Percentiles rank a stretch among this genome's conserved stretches.
Evolutionary conservation across 2,329 filamentous ascomycete species (phyloP).

Genomic region (Colletotrichum camelliae): DNA sequence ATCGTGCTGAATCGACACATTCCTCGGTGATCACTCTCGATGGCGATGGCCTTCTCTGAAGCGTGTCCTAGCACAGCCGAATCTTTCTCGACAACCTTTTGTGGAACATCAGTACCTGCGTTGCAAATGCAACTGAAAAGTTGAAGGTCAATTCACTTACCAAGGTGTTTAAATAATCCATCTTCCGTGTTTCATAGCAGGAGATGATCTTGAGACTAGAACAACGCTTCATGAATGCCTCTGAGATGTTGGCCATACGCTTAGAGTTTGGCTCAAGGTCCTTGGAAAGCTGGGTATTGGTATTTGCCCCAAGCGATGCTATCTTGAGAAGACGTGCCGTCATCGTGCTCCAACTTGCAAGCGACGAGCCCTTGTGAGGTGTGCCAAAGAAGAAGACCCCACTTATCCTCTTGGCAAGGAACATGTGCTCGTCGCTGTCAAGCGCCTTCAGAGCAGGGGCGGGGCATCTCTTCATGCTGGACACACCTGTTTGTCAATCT

Average conservation of each 20-base stretch:
- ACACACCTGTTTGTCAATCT: too few species aligned
- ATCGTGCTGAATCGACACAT: slow-evolving; percentile 19
- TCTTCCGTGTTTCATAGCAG: slow-evolving; percentile 31
- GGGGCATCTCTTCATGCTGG: too few species aligned
- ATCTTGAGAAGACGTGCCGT: neutral
- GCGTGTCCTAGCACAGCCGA: slow-evolving; percentile 2
- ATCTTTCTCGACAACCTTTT: slow-evolving; percentile 15
- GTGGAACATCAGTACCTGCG: too few species aligned
- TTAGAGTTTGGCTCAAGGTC: neutral
- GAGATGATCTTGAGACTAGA: slow-evolving; percentile 26
- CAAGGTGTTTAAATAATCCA: neutral
- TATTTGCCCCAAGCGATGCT: neutral
- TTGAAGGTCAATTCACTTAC: neutral
- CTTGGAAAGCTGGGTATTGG: neutral
- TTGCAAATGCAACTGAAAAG: neutral
- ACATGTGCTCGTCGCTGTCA: neutral
- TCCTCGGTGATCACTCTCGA: slow-evolving; percentile 6
- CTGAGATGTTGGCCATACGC: neutral
- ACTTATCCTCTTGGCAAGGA: neutral
- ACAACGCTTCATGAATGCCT: neutral
- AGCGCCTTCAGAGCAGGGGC: neutral
- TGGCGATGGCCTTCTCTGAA: neutral
- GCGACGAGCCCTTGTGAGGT: neutral
- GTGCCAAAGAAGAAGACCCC: slow-evolving; percentile 29
- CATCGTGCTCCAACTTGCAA: neutral